phyloP scores from a whole-genome alignment of 352 stramenopile genomes.

The Thalassiosira mediterranea region DNA sequence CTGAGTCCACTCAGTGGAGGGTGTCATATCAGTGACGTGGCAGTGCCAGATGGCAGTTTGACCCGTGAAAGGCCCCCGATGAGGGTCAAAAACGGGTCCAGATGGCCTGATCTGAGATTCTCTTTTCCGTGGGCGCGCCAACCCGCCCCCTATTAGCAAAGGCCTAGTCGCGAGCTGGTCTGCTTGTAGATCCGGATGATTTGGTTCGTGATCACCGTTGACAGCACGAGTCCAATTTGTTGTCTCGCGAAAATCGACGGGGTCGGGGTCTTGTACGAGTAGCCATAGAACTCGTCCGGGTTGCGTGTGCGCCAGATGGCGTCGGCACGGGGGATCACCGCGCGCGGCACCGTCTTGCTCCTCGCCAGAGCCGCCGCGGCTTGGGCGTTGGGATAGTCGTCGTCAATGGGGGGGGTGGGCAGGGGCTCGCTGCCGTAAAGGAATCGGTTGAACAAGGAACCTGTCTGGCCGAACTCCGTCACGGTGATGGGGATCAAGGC shows the following conservation, averaged over 20 bases:
- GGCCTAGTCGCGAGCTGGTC: too few species aligned
- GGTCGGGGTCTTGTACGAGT: not conserved
- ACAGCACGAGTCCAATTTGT: slow-evolving; percentile 1
- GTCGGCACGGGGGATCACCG: not conserved
- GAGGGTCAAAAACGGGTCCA: too few species aligned
- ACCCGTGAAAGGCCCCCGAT: too few species aligned
- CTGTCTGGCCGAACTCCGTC: not conserved
- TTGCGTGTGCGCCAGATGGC: not conserved
- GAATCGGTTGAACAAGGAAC: not conserved
- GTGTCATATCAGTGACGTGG: too few species aligned
- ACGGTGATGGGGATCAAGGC: not conserved
- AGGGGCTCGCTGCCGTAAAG: slow-evolving; percentile 3
- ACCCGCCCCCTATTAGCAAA: too few species aligned
- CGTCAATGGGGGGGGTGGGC: not conserved
- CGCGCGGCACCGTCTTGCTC: not conserved
- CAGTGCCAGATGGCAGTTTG: too few species aligned
- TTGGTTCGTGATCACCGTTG: not conserved
- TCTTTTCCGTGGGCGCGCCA: too few species aligned
- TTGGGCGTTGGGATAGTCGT: not conserved
- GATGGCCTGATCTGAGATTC: too few species aligned
- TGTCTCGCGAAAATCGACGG: not conserved
- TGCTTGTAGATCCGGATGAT: not conserved
- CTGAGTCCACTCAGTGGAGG: too few species aligned
- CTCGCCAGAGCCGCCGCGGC: not conserved
- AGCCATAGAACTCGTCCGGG: slow-evolving; percentile 6